Percentiles rank a stretch among this genome's conserved stretches.
Evolutionary conservation across 805 yeast genomes (phyloP).

Genomic region (Sporopachydermia quercuum): DNA sequence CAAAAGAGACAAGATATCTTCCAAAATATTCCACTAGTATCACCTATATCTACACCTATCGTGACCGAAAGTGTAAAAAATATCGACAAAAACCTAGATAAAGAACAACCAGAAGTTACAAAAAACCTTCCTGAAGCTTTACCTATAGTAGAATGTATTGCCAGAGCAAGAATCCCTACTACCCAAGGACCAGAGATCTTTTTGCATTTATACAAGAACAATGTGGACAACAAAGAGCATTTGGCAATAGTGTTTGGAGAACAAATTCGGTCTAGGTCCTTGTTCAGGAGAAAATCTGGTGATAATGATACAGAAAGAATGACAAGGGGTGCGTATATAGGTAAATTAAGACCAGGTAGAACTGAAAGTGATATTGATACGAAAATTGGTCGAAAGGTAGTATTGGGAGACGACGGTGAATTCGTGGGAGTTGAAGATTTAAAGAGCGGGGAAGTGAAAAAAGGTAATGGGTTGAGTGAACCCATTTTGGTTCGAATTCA

Average conservation of each 20-base stretch:
- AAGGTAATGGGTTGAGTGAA: constrained; percentile 17
- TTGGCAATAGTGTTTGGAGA: constrained; percentile 95
- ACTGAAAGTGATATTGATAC: constrained; percentile 49
- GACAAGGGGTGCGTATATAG: constrained; percentile 98
- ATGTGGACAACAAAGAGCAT: constrained; percentile 84
- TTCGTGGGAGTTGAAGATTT: constrained; percentile 13
- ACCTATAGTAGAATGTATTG: constrained; percentile 76
- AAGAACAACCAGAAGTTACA: constrained; percentile 13
- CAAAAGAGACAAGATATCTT: constrained; percentile 14
- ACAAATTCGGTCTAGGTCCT: constrained; percentile 61
- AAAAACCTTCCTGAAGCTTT: constrained; percentile 34
- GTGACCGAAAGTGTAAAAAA: constrained; percentile 4
- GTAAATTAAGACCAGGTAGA: constrained; percentile 81
- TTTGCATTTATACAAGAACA: constrained; percentile 75
- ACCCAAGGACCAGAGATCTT: constrained; percentile 90
- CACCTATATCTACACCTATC: constrained; percentile 24
- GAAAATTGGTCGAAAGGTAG: constrained; percentile 19
- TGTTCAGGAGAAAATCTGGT: constrained; percentile 43
- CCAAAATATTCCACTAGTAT: constrained; percentile 23
- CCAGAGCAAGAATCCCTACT: constrained; percentile 93
- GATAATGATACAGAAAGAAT: constrained; percentile 88
- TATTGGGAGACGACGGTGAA: constrained; percentile 27
- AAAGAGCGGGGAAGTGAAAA: constrained; percentile 14
- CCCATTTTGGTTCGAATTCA: constrained; percentile 77
- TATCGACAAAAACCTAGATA: constrained; percentile 16